phyloP scores from a whole-genome alignment of 148 eudicot genomes.

The Amaranthus cruentus region DNA sequence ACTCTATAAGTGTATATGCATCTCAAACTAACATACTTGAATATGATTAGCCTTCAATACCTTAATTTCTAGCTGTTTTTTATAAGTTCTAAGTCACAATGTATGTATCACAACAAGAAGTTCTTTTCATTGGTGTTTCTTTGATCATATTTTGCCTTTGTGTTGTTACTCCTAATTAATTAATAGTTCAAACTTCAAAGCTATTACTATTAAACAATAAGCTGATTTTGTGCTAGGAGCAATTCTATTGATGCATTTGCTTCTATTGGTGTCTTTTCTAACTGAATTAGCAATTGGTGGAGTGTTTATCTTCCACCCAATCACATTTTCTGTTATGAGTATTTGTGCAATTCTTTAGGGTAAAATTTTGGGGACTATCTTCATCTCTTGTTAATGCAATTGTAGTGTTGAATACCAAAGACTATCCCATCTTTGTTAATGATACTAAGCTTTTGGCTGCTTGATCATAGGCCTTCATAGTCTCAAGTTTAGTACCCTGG shows the following conservation, averaged over 20 bases:
- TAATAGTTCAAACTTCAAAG: background rate
- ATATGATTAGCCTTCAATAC: background rate
- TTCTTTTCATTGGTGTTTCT: constrained; percentile 8
- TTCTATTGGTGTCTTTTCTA: background rate
- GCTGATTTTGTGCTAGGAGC: background rate
- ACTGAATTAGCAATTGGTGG: background rate
- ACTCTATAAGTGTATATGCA: constrained; percentile 20
- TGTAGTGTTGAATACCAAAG: background rate
- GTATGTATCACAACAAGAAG: background rate
- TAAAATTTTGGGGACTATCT: background rate
- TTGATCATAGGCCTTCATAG: constrained; percentile 2
- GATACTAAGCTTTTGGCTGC: background rate
- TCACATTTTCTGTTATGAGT: background rate
- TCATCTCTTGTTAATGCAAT: background rate
- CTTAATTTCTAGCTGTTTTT: constrained; percentile 6
- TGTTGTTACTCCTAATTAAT: constrained; percentile 5
- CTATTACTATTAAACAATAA: background rate
- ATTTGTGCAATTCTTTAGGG: background rate
- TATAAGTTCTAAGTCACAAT: constrained; percentile 15
- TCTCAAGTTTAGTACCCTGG: background rate
- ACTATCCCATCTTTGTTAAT: background rate
- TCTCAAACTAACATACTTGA: constrained; percentile 12
- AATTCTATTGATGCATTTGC: constrained; percentile 1
- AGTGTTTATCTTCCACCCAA: background rate
- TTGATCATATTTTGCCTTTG: background rate